These are phyloP conservation scores for Emergomyces pasteurianus DNA, from an alignment of 2,329 filamentous ascomycete genomes.

Conservation along the genomic window DNA sequence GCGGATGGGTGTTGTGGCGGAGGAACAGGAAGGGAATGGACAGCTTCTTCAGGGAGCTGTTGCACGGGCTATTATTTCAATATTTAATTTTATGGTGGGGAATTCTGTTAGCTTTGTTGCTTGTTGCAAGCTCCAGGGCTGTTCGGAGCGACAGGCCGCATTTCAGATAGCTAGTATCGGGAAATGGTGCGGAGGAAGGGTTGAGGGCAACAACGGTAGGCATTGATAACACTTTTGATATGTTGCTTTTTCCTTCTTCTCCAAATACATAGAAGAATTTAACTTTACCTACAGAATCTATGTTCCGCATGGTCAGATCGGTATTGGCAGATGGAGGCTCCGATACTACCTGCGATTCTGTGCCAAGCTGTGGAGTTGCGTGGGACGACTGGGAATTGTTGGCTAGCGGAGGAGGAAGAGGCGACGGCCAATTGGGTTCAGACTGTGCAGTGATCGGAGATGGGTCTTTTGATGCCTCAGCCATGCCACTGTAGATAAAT, in stretches of 20 bases:
- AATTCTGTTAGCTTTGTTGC: not conserved
- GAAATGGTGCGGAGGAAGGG: not conserved
- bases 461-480: constrained; percentile 3
- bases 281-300: constrained; percentile 2
- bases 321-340: not conserved
- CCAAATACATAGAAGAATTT: not conserved
- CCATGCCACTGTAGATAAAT: not conserved
- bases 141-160: not conserved
- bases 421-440: not conserved
- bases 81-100: not conserved
- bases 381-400: not conserved
- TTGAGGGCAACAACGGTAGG: not conserved
- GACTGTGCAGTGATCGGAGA: constrained; percentile 1
- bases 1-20: not conserved
- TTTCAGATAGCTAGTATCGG: too few species aligned
- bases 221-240: not conserved
- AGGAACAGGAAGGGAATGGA: constrained; percentile 6
- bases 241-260: not conserved
- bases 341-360: not conserved
- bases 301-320: constrained; percentile 1
- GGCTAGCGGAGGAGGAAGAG: not conserved
- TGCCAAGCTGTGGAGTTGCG: constrained; percentile 3
- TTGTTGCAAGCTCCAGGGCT: not conserved
- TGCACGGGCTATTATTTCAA: not conserved
- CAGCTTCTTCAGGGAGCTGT: constrained; percentile 1